Conservation (phyloP, 352 stramenopile genomes). For the Pythium volutum region DNA sequence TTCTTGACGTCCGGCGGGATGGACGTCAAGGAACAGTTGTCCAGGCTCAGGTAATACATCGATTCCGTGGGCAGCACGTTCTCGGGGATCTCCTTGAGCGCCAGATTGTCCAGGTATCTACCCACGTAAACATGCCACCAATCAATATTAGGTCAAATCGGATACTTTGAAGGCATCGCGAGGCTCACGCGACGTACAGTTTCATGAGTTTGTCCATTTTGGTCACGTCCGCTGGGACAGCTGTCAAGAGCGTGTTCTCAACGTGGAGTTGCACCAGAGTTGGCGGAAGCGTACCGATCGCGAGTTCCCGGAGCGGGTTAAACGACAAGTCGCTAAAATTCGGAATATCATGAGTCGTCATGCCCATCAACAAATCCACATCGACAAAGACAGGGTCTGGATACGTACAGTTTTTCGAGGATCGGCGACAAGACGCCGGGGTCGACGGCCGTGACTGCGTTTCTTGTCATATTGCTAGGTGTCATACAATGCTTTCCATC, state of each 20-base stretch:
- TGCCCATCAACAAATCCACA: too few species aligned
- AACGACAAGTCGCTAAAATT: neutral
- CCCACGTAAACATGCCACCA: neutral
- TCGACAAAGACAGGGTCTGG: too few species aligned
- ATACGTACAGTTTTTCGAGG: too few species aligned
- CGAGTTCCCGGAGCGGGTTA: slow-evolving; percentile 1
- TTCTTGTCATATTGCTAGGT: too few species aligned
- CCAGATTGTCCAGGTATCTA: slow-evolving; percentile 5
- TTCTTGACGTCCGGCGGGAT: neutral
- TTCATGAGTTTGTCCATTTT: neutral
- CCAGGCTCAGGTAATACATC: slow-evolving; percentile 1
- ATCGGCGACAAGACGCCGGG: too few species aligned
- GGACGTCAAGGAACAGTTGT: slow-evolving; percentile 10
- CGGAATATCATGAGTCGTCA: too few species aligned
- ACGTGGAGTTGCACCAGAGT: too few species aligned
- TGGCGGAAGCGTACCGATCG: neutral
- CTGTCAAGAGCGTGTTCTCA: neutral
- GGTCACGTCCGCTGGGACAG: slow-evolving; percentile 6
- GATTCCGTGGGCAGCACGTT: neutral
- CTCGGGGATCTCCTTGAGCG: neutral
- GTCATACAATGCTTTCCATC: too few species aligned
- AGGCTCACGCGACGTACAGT: too few species aligned
- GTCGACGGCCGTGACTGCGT: too few species aligned
- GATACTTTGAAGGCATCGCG: too few species aligned
- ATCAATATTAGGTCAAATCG: too few species aligned